These are phyloP conservation scores for Neurospora sp. DNA, from an alignment of 495 filamentous ascomycete genomes.

Conservation along the genomic window DNA sequence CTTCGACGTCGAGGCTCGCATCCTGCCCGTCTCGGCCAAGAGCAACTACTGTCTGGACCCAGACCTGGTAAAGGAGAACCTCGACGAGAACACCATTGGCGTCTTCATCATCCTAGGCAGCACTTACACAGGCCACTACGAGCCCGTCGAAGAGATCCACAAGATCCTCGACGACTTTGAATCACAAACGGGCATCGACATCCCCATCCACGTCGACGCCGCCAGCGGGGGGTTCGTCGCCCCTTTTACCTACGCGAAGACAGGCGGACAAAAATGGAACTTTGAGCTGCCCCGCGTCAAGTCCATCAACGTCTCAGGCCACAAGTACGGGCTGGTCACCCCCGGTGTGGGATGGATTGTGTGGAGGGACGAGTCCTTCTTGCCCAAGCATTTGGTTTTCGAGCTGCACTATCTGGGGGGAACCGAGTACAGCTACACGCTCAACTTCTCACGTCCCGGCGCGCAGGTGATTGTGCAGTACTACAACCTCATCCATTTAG, in stretches of 20 bases:
- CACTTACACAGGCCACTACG: constrained; percentile 70
- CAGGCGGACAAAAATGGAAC: constrained; percentile 53
- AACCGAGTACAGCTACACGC: constrained; percentile 61
- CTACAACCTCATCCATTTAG: constrained; percentile 67
- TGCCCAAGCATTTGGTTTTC: constrained; percentile 64
- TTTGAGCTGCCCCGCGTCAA: constrained; percentile 63
- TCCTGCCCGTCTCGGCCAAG: constrained; percentile 55
- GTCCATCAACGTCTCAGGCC: constrained; percentile 65
- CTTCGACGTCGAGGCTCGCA: constrained; percentile 66
- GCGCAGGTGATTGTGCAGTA: constrained; percentile 67
- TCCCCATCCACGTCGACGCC: constrained; percentile 69
- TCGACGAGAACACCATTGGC: constrained; percentile 74
- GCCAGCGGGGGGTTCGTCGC: constrained; percentile 61
- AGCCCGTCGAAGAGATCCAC: constrained; percentile 61
- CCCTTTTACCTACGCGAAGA: constrained; percentile 56
- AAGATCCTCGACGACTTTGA: constrained; percentile 58
- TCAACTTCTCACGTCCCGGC: constrained; percentile 68
- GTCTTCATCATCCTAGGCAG: constrained; percentile 65
- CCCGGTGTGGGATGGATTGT: constrained; percentile 67
- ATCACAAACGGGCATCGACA: constrained; percentile 50
- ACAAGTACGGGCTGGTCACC: constrained; percentile 68
- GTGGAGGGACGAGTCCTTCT: constrained; percentile 57
- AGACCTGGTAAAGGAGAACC: constrained; percentile 49
- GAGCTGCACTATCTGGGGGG: constrained; percentile 68
- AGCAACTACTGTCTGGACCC: constrained; percentile 55